Conservation (phyloP, 208 protist species). For the Leishmania aethiopica region DNA sequence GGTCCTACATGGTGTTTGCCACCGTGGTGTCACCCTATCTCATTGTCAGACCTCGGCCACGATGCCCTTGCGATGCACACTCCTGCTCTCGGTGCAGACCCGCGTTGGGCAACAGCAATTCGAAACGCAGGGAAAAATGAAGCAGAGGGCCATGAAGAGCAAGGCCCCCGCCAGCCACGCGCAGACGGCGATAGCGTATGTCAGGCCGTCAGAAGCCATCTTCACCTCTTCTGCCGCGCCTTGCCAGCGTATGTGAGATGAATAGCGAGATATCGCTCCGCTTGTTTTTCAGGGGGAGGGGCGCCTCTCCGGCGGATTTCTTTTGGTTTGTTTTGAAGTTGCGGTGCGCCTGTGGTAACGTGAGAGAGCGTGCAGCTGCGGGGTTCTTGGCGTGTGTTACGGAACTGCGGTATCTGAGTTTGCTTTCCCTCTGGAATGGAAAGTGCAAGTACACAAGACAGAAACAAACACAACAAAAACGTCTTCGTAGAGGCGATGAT, state of each 20-base stretch:
- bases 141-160: constrained; percentile 55
- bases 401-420: not conserved
- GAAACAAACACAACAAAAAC: not conserved
- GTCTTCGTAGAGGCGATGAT: not conserved
- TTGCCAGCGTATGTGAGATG: not conserved
- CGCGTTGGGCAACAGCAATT: constrained; percentile 36
- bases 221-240: not conserved
- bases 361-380: not conserved
- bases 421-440: not conserved
- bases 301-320: not conserved
- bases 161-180: constrained; percentile 45
- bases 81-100: not conserved
- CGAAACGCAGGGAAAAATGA: constrained; percentile 48
- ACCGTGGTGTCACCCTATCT: not conserved
- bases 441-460: not conserved
- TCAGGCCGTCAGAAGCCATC: constrained; percentile 29
- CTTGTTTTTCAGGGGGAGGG: not conserved
- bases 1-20: not conserved
- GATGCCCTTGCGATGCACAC: constrained; percentile 32
- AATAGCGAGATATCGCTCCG: not conserved
- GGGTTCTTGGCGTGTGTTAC: not conserved
- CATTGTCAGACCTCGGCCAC: constrained; percentile 13
- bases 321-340: not conserved
- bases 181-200: constrained; percentile 51
- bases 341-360: not conserved